These are phyloP conservation scores for Flaveria linearis DNA, from an alignment of 129 eudicot genomes.

Conservation along the genomic window DNA sequence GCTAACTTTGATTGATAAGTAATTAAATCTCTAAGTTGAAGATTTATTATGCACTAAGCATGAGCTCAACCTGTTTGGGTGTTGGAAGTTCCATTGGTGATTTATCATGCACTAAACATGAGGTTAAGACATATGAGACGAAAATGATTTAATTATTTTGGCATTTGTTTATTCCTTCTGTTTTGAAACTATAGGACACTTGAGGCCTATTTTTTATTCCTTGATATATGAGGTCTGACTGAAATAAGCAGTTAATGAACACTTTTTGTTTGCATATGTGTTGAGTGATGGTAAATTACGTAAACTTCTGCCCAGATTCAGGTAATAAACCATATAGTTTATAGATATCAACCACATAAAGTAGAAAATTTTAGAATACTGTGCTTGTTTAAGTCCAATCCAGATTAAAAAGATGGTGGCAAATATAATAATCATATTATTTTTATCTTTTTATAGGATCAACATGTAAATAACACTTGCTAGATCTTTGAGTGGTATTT, in stretches of 20 bases:
- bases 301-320: background rate
- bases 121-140: background rate
- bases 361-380: no score
- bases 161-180: background rate
- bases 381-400: background rate
- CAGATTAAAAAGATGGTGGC: no score
- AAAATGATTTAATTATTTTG: background rate
- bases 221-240: background rate
- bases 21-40: background rate
- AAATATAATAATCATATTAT: no score
- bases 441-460: no score
- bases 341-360: background rate
- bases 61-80: background rate
- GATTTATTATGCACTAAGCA: background rate
- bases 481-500: no score
- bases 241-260: background rate
- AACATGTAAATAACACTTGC: no score
- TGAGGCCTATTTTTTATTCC: background rate
- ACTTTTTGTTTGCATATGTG: background rate
- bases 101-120: background rate
- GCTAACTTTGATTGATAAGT: background rate
- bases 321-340: background rate
- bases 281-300: background rate
- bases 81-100: conserved; percentile 1
- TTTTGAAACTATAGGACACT: background rate